Base-by-base conservation (phyloP, 202 grass and related monocot species). In the Cymbopogon flexuosus region DNA sequence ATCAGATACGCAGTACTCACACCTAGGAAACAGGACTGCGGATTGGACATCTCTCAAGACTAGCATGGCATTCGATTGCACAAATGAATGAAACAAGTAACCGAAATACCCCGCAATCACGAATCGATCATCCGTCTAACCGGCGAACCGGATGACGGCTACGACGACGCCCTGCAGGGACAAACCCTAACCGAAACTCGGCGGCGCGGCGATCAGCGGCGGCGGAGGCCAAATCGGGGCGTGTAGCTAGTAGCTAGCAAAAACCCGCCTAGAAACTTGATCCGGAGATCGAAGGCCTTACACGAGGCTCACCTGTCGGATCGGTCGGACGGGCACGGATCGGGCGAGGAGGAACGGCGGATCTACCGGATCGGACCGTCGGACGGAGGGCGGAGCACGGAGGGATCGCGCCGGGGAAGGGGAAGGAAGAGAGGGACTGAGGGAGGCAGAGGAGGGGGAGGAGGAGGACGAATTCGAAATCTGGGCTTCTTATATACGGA, bases 401-500 rank as follows among this genome's bases (percentile, higher is more conserved):
- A 54, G 34, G 15, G 65, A 57, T 51, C 1, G 65, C 12, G 40
- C 21, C 19, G 31, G 6, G 8, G 37, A 40, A 33, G 31, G 31
- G 27, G 27, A 27, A 27, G 27, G 27, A 11, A n/a, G 7, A 39
- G 62, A 8, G 30, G 41, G 3, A 22, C 52, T 57, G 52, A 21
- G 52, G n/a, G 52, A 56, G 18, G 49, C 16, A 14, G 72, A 21
- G 39, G 43, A 33, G 36, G 31, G 2, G 3, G 36, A 16, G 8
- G 43, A 33, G 36, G 31, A 4, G 3, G 36, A 16, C 5, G 43
- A 45, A 72, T 85, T 85, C 76, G 83, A 66, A 79, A 85, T 57
- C 75, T 16, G 58, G 58, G 12, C 16, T 5, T n/a, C 34, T 79
- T 85, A 74, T 85, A 85, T 79, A 73, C 22, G 14, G 11, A 21